Percentiles rank a stretch among this genome's conserved stretches.
Conservation (phyloP, 306 rosid genomes). For the Casuarina equisetifolia region DNA sequence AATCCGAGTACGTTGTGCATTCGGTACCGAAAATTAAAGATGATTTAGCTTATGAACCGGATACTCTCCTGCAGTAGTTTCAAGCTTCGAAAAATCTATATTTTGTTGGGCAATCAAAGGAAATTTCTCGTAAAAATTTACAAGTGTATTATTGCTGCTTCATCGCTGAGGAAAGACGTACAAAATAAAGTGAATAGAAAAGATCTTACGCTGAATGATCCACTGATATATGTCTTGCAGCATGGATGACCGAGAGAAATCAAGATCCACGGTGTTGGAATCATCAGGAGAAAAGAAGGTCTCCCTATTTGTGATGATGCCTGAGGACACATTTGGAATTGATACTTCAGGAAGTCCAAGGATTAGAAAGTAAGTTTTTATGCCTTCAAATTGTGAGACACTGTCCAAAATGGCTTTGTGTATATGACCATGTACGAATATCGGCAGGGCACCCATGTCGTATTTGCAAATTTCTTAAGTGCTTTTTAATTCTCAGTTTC, state of each 20-base stretch:
- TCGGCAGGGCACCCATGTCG: not conserved
- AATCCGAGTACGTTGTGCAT: too few species aligned
- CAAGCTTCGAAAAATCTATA: not conserved
- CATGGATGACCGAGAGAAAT: constrained; percentile 33
- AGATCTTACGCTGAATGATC: not conserved
- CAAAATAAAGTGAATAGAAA: not conserved
- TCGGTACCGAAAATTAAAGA: not conserved
- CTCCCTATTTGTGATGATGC: constrained; percentile 43
- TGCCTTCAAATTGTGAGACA: not conserved
- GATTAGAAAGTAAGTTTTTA: constrained; percentile 29
- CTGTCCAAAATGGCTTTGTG: not conserved
- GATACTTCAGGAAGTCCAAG: constrained; percentile 28
- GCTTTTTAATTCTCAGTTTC: not conserved
- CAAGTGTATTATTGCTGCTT: not conserved
- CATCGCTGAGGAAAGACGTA: not conserved
- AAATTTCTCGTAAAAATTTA: not conserved
- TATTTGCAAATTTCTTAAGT: not conserved
- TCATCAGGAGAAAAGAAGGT: constrained; percentile 21
- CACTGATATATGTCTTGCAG: constrained; percentile 19
- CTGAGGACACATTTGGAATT: constrained; percentile 26
- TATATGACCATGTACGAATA: not conserved
- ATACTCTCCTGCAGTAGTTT: not conserved
- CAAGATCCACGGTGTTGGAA: constrained; percentile 24
- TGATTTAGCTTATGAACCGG: not conserved
- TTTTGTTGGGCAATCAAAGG: not conserved